phyloP scores from a whole-genome alignment of 2,329 filamentous ascomycete genomes.

The Ophiostoma himal-ulmi region DNA sequence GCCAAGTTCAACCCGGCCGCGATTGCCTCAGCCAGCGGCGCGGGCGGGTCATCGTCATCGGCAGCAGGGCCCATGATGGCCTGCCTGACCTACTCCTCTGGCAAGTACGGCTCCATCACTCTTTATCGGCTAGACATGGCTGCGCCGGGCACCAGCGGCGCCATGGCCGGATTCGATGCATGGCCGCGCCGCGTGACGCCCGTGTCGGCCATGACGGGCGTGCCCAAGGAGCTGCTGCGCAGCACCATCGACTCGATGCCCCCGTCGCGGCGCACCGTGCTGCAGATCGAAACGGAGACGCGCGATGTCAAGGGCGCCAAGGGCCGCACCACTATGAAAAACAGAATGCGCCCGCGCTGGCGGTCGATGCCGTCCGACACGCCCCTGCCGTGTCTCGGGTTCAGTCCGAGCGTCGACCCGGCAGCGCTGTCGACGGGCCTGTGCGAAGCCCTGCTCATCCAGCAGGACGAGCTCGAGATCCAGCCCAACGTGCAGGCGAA shows the following conservation, averaged over 20 bases:
- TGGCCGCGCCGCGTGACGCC: conserved; percentile 26
- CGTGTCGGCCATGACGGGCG: conserved; percentile 26
- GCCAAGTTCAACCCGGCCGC: conserved; percentile 22
- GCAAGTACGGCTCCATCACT: conserved; percentile 24
- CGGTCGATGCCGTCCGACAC: conserved; percentile 23
- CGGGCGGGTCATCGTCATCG: neutral
- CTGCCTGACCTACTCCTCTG: conserved; percentile 24
- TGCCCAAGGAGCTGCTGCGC: conserved; percentile 27
- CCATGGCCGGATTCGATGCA: conserved; percentile 13
- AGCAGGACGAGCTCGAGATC: conserved; percentile 17
- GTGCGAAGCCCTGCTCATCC: conserved; percentile 15
- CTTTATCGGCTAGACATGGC: conserved; percentile 26
- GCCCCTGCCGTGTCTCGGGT: conserved; percentile 19
- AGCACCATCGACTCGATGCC: conserved; percentile 24
- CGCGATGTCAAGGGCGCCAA: neutral
- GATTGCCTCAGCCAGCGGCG: neutral
- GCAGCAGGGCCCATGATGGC: conserved; percentile 22
- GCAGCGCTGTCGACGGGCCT: conserved; percentile 19
- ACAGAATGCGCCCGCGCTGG: conserved; percentile 20
- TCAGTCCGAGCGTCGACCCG: conserved; percentile 23
- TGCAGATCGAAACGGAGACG: conserved; percentile 18
- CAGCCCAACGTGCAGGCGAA: conserved; percentile 23
- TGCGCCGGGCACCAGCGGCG: neutral
- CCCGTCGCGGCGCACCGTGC: conserved; percentile 24
- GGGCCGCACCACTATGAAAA: neutral